These are phyloP conservation scores for Massospora cicadina DNA, from an alignment of 371 early-diverging fungal species.

Conservation along the genomic window DNA sequence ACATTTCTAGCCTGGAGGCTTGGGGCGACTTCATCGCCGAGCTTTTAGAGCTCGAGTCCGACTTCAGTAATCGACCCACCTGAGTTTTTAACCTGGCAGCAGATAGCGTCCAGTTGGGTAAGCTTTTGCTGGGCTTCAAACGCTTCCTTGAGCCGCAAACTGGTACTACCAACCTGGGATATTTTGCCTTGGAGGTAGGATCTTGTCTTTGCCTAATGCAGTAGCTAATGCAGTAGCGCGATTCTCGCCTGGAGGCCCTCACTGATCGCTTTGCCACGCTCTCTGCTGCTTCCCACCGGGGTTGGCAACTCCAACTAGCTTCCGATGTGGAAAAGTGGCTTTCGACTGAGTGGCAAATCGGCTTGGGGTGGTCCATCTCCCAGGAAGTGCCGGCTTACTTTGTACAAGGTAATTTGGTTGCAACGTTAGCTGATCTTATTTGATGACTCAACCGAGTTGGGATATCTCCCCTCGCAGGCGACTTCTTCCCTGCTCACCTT, in stretches of 20 bases:
- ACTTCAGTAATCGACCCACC: background rate
- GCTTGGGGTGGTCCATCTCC: background rate
- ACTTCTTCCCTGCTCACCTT: background rate
- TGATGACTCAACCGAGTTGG: background rate
- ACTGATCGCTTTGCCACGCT: background rate
- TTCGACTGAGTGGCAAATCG: background rate
- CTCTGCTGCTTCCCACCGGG: background rate
- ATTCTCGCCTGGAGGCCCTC: background rate
- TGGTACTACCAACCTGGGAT: too few relatives aligned
- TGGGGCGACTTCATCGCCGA: background rate
- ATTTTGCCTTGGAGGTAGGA: too few relatives aligned
- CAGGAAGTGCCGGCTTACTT: background rate
- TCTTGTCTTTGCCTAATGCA: too few relatives aligned
- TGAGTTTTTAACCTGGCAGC: background rate
- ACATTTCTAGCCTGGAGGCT: background rate
- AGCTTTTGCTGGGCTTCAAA: background rate
- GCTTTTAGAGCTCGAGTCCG: background rate
- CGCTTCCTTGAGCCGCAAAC: background rate
- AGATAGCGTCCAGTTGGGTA: background rate
- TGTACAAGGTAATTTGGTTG: background rate
- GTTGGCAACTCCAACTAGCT: background rate
- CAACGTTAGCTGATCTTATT: background rate
- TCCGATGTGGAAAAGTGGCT: background rate
- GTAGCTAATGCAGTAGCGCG: too few relatives aligned
- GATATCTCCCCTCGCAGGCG: background rate